These are phyloP conservation scores for Bacterosira constricta DNA, from an alignment of 108 stramenopile species.

Conservation along the genomic window DNA sequence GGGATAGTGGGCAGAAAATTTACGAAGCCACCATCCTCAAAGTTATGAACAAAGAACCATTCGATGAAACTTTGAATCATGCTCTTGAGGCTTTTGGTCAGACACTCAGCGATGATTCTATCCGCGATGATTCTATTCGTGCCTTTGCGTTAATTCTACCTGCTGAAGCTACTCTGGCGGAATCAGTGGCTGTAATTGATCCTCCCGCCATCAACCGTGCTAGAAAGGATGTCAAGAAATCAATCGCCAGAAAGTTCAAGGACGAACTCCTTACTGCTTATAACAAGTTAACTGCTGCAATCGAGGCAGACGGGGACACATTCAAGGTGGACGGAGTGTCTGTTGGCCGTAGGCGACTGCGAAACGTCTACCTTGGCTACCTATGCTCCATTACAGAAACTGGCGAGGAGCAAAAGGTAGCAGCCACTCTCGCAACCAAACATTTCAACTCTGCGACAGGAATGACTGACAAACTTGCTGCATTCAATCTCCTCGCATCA, in stretches of 20 bases:
- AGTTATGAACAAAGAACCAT: slow-evolving; percentile 34
- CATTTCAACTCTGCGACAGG: slow-evolving; percentile 79
- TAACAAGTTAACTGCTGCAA: slow-evolving; percentile 61
- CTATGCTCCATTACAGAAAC: slow-evolving; percentile 69
- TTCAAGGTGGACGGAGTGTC: slow-evolving; percentile 71
- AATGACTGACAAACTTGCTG: slow-evolving; percentile 95
- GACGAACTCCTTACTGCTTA: slow-evolving; percentile 64
- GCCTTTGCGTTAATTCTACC: slow-evolving; percentile 89
- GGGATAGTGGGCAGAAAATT: slow-evolving; percentile 88
- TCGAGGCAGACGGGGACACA: slow-evolving; percentile 30
- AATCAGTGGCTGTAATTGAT: slow-evolving; percentile 73
- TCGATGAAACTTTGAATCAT: slow-evolving; percentile 43
- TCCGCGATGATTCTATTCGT: slow-evolving; percentile 72
- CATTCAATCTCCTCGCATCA: slow-evolving; percentile 69
- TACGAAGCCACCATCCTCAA: slow-evolving; percentile 68
- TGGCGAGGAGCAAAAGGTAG: slow-evolving; percentile 61
- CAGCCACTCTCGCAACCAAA: slow-evolving; percentile 57
- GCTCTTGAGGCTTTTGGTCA: slow-evolving; percentile 67
- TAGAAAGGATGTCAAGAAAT: slow-evolving; percentile 61
- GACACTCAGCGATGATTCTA: slow-evolving; percentile 49
- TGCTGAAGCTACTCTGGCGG: slow-evolving; percentile 71
- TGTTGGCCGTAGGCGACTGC: slow-evolving; percentile 73
- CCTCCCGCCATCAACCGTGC: slow-evolving; percentile 78
- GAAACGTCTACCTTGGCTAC: slow-evolving; percentile 81
- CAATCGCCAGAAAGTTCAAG: slow-evolving; percentile 67